Evolutionary conservation across 129 eudicot species (phyloP).

Genomic region (Centrapalus pauciflorus): DNA sequence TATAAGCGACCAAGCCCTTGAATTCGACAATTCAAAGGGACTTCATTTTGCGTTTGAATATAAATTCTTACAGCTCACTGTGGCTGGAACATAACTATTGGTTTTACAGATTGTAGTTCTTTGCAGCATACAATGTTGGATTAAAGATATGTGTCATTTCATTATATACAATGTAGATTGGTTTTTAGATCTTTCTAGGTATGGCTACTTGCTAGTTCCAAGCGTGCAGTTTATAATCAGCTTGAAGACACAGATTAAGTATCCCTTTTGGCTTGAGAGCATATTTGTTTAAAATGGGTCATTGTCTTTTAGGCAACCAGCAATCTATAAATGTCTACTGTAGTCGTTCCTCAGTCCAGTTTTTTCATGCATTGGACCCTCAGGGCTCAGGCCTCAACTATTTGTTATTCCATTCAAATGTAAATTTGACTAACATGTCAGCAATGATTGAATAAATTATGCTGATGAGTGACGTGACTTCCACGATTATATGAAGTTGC

Average conservation of each 20-base stretch:
- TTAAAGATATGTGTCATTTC: not conserved
- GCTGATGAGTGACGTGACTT: too few species aligned
- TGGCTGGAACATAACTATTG: not conserved
- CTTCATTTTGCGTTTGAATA: not conserved
- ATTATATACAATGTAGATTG: not conserved
- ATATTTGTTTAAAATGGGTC: too few species aligned
- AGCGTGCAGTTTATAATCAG: not conserved
- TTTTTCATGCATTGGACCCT: too few species aligned
- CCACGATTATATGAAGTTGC: too few species aligned
- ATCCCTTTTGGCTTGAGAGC: not conserved
- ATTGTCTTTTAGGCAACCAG: too few species aligned
- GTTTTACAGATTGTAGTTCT: not conserved
- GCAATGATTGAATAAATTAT: too few species aligned
- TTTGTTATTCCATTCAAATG: too few species aligned
- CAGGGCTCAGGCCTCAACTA: too few species aligned
- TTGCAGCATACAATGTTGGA: not conserved
- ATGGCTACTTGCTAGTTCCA: not conserved
- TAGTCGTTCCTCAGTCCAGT: too few species aligned
- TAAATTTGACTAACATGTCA: too few species aligned
- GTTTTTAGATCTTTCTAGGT: not conserved
- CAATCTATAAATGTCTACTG: too few species aligned
- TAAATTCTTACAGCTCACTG: not conserved
- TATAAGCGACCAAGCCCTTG: not conserved
- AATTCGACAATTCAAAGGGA: not conserved
- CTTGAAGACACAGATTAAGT: too few species aligned